Evolutionary conservation across 1,284 basidiomycete species (phyloP).

Genomic region (Prillingera fragicola): DNA sequence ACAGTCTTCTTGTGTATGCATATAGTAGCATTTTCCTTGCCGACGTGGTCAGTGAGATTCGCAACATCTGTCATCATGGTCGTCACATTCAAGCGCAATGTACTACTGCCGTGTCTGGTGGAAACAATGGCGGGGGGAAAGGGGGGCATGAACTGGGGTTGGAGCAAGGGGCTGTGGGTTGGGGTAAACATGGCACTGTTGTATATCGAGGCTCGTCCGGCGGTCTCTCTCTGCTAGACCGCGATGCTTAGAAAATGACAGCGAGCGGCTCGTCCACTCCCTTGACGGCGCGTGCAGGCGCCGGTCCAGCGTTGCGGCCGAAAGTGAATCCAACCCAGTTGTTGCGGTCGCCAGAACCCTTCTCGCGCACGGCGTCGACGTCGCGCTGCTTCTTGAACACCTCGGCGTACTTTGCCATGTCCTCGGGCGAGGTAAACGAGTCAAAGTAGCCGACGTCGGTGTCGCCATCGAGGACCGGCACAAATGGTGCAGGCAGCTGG

Average conservation of each 20-base stretch:
- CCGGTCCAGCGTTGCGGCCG: slow-evolving; percentile 60
- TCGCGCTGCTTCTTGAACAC: slow-evolving; percentile 96
- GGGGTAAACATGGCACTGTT: not conserved
- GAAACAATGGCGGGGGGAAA: not conserved
- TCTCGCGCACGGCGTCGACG: slow-evolving; percentile 85
- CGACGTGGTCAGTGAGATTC: not conserved
- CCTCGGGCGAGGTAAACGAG: slow-evolving; percentile 83
- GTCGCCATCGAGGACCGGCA: slow-evolving; percentile 91
- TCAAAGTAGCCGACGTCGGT: slow-evolving; percentile 98
- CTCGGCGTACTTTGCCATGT: slow-evolving; percentile 98
- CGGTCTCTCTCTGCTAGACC: too few species aligned
- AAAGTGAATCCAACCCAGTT: slow-evolving; percentile 85
- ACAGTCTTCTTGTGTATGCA: not conserved
- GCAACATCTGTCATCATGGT: slow-evolving; percentile 1
- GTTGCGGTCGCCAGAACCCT: slow-evolving; percentile 58
- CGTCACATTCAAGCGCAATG: slow-evolving; percentile 2
- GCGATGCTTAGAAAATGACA: slow-evolving; percentile 47
- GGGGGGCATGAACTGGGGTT: not conserved
- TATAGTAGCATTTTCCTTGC: slow-evolving; percentile 1
- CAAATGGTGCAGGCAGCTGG: slow-evolving; percentile 78
- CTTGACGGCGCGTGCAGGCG: slow-evolving; percentile 29
- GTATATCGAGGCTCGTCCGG: too few species aligned
- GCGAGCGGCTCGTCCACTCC: slow-evolving; percentile 46
- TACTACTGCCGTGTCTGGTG: not conserved
- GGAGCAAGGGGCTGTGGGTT: not conserved